Base-by-base conservation (phyloP, 225 moss, liverwort and hornwort species). In the Marchantia paleacea region DNA sequence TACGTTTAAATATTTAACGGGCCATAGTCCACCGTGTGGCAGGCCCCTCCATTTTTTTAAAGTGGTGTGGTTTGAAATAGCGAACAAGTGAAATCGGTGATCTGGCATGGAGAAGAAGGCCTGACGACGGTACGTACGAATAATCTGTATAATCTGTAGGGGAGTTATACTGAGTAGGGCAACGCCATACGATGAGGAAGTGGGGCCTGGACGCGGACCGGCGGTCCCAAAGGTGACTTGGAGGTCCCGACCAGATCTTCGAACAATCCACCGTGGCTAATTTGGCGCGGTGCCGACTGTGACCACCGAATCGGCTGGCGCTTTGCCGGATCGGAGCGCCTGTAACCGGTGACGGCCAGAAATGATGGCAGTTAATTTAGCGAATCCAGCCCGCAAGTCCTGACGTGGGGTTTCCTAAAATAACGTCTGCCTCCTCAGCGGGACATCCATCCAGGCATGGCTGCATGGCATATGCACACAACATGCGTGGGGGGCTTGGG, bases 381-480 rank as follows among this genome's bases (percentile, higher is more conserved):
- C 66, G 25, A 8, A 22, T 14, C 10, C 26, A 7, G 22, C 11
- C 22, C 66, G 25, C 12, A 26, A 13, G 11, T 30, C 30, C 39
- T 49, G 49, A 50, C 18, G 48, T 50, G 19, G 48, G 49, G 22
- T 12, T 19, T 50, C 18, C 47, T 22, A 8, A 22, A 52, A 73
- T 3, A 47, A 52, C n/a, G 10, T 47, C 12, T 73, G 52, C 52
- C 52, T 73, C 8, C 12, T 48, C 72, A 52, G 7, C 7, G 14
- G 72, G 6, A 72, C 51, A 52, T 73, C 72, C 52, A 31, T 47
- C 47, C 72, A 73, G 50, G n/a, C 72, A 73, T 73, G 72, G 25
- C 52, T 49, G 71, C 71, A 62, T 62, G 62, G 71, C 30, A n/a
- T 71, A 49, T 18, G 16, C 71, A 49, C 20, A 71, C 49, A 71